phyloP scores from a whole-genome alignment of 1,284 basidiomycete species.

The Trametes pubescens region DNA sequence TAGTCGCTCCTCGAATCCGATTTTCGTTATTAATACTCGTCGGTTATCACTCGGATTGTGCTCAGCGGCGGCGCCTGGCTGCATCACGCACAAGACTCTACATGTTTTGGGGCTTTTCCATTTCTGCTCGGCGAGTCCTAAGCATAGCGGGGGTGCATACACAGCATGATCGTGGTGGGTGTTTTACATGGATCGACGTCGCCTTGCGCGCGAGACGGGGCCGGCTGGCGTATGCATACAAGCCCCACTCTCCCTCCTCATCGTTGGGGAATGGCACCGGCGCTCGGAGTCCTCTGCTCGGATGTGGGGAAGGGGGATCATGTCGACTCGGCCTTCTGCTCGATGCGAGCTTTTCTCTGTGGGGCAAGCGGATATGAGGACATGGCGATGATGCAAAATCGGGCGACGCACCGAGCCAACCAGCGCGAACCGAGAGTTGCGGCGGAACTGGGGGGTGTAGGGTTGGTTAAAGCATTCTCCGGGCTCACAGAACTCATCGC shows the following conservation, averaged over 20 bases:
- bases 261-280: slow-evolving; percentile 24
- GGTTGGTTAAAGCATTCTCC: slow-evolving; percentile 16
- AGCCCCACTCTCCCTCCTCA: slow-evolving; percentile 18
- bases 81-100: slow-evolving; percentile 3
- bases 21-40: no score
- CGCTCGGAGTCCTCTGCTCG: slow-evolving; percentile 20
- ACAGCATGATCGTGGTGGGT: slow-evolving; percentile 37
- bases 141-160: slow-evolving; percentile 42
- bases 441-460: slow-evolving; percentile 72
- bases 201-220: slow-evolving; percentile 30
- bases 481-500: slow-evolving; percentile 35
- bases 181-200: slow-evolving; percentile 39
- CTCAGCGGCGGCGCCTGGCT: background rate
- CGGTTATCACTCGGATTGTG: background rate
- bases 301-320: slow-evolving; percentile 40
- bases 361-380: slow-evolving; percentile 16
- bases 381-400: background rate
- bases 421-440: slow-evolving; percentile 83
- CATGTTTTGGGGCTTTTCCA: slow-evolving; percentile 44
- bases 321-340: slow-evolving; percentile 59
- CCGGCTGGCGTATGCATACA: slow-evolving; percentile 22
- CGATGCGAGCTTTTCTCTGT: slow-evolving; percentile 70
- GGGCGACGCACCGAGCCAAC: slow-evolving; percentile 74
- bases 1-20: background rate
- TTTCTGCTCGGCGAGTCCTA: slow-evolving; percentile 40